Evolutionary conservation across 2,329 filamentous ascomycete genomes (phyloP), one percentile per base, ranked within the genome.

Genomic region (Xylariales sp.): DNA sequence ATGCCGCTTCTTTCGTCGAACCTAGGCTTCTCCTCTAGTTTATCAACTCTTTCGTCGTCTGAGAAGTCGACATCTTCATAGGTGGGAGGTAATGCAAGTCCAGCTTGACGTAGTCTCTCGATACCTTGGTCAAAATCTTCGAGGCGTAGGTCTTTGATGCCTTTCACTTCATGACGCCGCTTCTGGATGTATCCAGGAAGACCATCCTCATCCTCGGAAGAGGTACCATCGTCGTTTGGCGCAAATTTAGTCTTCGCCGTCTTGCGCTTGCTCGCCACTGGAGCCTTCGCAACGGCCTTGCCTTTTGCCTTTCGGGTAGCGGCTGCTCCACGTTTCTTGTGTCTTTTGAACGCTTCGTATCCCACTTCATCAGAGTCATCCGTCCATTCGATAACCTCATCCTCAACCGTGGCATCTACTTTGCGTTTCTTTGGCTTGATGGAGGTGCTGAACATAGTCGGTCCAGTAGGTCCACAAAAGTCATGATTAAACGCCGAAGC

Each of bases 1-100:
- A 85, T 66, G 3, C 71, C 66, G 54, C 70, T 68, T 52, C 57
- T 57, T 19, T 62, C 56, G 53, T 74, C 59, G 40, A 97, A 86
- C 2, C 75, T 65, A 0, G 91, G 91, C 39, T 82, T 82, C 58
- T 90, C 82, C 40, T 74, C 67, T 10, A 88, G 59, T 9, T 79
- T 68, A 46, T 77, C 78, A 22, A 84, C 59, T 4, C 67, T 65
- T 38, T 84, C 80, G 46, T 84, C 74, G 38, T 89, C 86, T 0
- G 83, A 86, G 49, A 95, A 90, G 8, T 85, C 73, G 12, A 96
- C 71, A 35, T 82, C 81, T 1, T 82, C 76, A 56, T 85, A 95
- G 36, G 78, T 76, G 0, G 93, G 93, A 0, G 93, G 88, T 2
- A 94, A 61, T 47, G 78, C 82, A 31, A 96, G 66, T 0, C 85